phyloP scores from a whole-genome alignment of 2,329 filamentous ascomycete species.

The Alternaria ethzedia region DNA sequence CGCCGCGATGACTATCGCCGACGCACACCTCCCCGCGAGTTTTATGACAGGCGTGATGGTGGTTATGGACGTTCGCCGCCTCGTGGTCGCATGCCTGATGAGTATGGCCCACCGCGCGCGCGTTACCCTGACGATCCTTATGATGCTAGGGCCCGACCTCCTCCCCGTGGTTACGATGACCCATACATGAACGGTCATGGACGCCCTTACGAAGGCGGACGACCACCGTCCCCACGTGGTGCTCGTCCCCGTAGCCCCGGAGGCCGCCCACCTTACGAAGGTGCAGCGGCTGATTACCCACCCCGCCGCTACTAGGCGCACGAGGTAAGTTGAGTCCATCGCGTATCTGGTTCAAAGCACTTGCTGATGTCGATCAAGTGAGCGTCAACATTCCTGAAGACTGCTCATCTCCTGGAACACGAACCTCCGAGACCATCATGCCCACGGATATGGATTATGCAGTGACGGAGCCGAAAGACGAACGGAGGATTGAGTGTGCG shows the following conservation, averaged over 20 bases:
- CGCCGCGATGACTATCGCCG: conserved; percentile 87
- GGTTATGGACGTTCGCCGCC: conserved; percentile 65
- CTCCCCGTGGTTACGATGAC: conserved; percentile 63
- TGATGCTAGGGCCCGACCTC: conserved; percentile 59
- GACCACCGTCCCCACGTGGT: conserved; percentile 52
- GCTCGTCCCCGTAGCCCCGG: conserved; percentile 56
- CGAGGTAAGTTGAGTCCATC: conserved; percentile 1
- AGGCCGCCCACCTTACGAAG: conserved; percentile 65
- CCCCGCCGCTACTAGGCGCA: conserved; percentile 45
- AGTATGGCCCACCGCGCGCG: conserved; percentile 69
- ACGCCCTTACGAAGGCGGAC: conserved; percentile 59
- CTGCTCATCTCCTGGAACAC: not conserved
- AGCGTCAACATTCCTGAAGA: not conserved
- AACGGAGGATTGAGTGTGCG: conserved; percentile 7
- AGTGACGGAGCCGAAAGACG: conserved; percentile 7
- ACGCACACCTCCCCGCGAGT: conserved; percentile 77
- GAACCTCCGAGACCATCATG: not conserved
- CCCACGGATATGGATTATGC: conserved; percentile 9
- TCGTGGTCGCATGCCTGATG: conserved; percentile 78
- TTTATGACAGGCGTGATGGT: conserved; percentile 77
- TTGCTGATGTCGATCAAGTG: conserved; percentile 6
- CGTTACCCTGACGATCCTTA: conserved; percentile 79
- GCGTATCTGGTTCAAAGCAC: not conserved
- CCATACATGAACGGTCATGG: conserved; percentile 66
- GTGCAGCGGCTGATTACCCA: conserved; percentile 54